Percentiles rank a stretch among this genome's conserved stretches.
Conservation (phyloP, 768 basidiomycete genomes). For the Trametes gibbosa region DNA sequence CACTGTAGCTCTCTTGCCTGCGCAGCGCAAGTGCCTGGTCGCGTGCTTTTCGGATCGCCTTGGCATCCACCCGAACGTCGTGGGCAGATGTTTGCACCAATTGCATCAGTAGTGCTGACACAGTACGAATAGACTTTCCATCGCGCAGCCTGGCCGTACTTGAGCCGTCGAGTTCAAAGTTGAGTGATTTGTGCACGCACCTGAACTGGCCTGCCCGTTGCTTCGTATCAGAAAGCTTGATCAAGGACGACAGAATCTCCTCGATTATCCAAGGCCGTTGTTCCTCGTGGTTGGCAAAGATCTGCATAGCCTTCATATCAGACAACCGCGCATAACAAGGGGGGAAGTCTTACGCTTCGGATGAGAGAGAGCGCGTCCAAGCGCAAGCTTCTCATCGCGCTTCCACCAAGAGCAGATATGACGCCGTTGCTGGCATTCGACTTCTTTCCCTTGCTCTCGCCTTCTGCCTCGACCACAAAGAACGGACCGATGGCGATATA, state of each 20-base stretch:
- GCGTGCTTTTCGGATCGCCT: conserved; percentile 57
- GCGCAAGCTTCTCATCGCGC: conserved; percentile 78
- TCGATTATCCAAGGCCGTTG: conserved; percentile 98
- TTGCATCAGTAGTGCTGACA: conserved; percentile 89
- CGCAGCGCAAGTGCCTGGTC: conserved; percentile 59
- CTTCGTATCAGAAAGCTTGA: conserved; percentile 86
- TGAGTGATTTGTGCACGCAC: conserved; percentile 40
- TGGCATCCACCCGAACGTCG: conserved; percentile 74
- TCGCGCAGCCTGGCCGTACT: conserved; percentile 68
- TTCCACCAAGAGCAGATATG: conserved; percentile 59
- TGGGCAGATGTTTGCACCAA: conserved; percentile 95
- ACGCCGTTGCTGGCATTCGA: not conserved
- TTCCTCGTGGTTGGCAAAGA: conserved; percentile 87
- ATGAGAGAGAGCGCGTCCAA: conserved; percentile 82
- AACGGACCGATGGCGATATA: conserved; percentile 95
- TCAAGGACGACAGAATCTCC: conserved; percentile 87
- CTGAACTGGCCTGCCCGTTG: conserved; percentile 88
- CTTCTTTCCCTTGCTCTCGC: conserved; percentile 53
- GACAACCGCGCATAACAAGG: not conserved
- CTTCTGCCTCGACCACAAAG: conserved; percentile 73
- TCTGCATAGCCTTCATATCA: conserved; percentile 41
- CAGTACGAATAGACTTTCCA: conserved; percentile 88
- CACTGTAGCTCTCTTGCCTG: conserved; percentile 59
- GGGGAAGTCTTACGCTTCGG: conserved; percentile 61
- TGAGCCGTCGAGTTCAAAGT: not conserved